A percentile compares a stretch with the other conserved stretches of the same genome.
phyloP scores from a whole-genome alignment of 257 asterid genomes.

The Gardenia jasminoides region DNA sequence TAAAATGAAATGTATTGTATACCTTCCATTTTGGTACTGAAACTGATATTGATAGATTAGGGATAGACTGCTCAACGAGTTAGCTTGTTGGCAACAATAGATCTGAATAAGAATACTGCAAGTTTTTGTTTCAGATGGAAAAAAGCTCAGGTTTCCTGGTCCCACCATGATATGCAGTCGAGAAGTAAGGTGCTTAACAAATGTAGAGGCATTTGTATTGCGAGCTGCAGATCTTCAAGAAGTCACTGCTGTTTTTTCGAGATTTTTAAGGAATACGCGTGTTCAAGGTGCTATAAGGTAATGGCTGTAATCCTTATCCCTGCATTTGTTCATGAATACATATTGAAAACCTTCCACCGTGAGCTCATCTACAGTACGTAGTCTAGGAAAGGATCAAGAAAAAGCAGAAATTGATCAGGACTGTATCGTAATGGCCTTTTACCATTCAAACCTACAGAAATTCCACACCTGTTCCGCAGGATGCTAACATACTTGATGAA shows the following conservation, averaged over 20 bases:
- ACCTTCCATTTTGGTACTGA: too few relatives aligned
- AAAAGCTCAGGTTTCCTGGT: slow-evolving; percentile 58
- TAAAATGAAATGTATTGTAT: too few relatives aligned
- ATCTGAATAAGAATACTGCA: neutral
- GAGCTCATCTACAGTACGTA: too few relatives aligned
- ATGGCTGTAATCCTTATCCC: slow-evolving; percentile 1
- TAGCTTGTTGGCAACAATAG: neutral
- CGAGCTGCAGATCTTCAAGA: slow-evolving; percentile 84
- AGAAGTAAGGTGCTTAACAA: slow-evolving; percentile 59
- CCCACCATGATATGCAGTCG: slow-evolving; percentile 68
- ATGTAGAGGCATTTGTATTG: slow-evolving; percentile 78
- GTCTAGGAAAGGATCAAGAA: too few relatives aligned
- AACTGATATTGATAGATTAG: too few relatives aligned
- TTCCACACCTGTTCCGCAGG: too few relatives aligned
- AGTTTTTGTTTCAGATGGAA: slow-evolving; percentile 45
- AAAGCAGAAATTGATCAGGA: too few relatives aligned
- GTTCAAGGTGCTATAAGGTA: slow-evolving; percentile 93
- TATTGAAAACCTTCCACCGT: too few relatives aligned
- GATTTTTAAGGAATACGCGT: slow-evolving; percentile 72
- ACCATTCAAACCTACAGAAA: too few relatives aligned
- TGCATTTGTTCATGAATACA: neutral
- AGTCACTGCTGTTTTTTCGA: slow-evolving; percentile 70
- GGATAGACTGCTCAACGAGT: neutral
- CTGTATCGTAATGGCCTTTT: too few relatives aligned
- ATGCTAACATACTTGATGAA: too few relatives aligned